These are phyloP conservation scores for Hagleromyces aurorensis DNA, from an alignment of 805 yeast species.

Conservation along the genomic window DNA sequence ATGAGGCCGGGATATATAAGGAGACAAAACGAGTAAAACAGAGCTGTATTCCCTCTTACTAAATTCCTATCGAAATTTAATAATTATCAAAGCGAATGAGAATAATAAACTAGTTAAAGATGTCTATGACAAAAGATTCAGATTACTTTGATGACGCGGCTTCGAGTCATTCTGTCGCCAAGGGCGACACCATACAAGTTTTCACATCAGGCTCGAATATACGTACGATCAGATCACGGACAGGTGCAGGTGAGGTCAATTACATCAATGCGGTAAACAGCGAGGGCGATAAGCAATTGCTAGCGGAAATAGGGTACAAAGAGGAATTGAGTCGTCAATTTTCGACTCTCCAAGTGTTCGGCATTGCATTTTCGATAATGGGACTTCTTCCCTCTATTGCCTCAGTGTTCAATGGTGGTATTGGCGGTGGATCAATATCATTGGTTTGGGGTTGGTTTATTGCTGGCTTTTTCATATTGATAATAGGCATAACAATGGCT, in stretches of 20 bases:
- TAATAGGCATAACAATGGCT: slow-evolving; percentile 47
- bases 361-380: slow-evolving; percentile 66
- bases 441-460: slow-evolving; percentile 61
- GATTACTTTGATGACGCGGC: too few relatives aligned
- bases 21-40: too few relatives aligned
- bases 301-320: slow-evolving; percentile 57
- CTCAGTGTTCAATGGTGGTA: slow-evolving; percentile 41
- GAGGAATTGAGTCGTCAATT: slow-evolving; percentile 60
- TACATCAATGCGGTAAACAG: slow-evolving; percentile 22
- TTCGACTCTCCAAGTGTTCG: slow-evolving; percentile 57
- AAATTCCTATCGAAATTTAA: too few relatives aligned
- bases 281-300: slow-evolving; percentile 22
- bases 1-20: too few relatives aligned
- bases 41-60: too few relatives aligned
- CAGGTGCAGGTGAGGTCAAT: slow-evolving; percentile 14
- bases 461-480: slow-evolving; percentile 39
- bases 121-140: too few relatives aligned
- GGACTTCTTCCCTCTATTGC: slow-evolving; percentile 49
- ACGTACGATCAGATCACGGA: slow-evolving; percentile 6
- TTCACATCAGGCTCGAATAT: slow-evolving; percentile 4
- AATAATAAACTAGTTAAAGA: too few relatives aligned
- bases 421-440: slow-evolving; percentile 51
- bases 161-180: slow-evolving; percentile 5
- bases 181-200: slow-evolving; percentile 6
- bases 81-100: too few relatives aligned